phyloP scores from a whole-genome alignment of 139 green algal genomes.

The Axilococcus clingmanii region DNA sequence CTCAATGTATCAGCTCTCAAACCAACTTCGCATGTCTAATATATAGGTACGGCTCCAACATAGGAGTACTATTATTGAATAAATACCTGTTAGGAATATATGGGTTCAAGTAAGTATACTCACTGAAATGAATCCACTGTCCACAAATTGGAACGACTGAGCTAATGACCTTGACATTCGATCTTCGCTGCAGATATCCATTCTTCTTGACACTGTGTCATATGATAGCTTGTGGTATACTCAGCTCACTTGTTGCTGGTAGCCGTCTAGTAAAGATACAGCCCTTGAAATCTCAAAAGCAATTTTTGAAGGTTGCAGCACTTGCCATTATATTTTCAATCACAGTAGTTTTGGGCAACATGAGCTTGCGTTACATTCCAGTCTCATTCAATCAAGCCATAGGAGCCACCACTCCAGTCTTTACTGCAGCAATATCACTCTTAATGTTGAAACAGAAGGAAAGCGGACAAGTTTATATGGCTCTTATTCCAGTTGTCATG shows the following conservation, averaged over 20 bases:
- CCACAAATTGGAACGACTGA: neutral
- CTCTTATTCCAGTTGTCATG: conserved; percentile 78
- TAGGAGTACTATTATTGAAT: conserved; percentile 88
- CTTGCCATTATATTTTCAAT: conserved; percentile 77
- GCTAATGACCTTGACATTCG: neutral
- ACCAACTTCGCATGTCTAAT: too few species aligned
- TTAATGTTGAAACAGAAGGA: conserved; percentile 51
- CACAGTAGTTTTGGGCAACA: conserved; percentile 86
- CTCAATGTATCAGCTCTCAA: too few species aligned
- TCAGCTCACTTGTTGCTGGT: conserved; percentile 41
- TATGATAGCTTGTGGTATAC: conserved; percentile 73
- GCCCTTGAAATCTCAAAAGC: conserved; percentile 45
- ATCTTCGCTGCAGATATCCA: conserved; percentile 37
- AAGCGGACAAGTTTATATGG: conserved; percentile 55
- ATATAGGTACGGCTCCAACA: conserved; percentile 82
- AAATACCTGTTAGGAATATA: conserved; percentile 82
- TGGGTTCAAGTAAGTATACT: conserved; percentile 43
- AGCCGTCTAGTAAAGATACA: conserved; percentile 44
- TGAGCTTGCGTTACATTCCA: conserved; percentile 73
- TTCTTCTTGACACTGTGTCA: conserved; percentile 91
- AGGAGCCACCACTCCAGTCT: conserved; percentile 88
- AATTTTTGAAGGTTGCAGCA: conserved; percentile 66
- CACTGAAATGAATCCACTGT: neutral
- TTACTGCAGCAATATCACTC: conserved; percentile 77
- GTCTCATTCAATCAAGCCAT: conserved; percentile 94